A percentile compares a stretch with the other conserved stretches of the same genome.
Evolutionary conservation across 1,139 yeast species (phyloP).

Genomic region (Sugiyamaella xylanicola): DNA sequence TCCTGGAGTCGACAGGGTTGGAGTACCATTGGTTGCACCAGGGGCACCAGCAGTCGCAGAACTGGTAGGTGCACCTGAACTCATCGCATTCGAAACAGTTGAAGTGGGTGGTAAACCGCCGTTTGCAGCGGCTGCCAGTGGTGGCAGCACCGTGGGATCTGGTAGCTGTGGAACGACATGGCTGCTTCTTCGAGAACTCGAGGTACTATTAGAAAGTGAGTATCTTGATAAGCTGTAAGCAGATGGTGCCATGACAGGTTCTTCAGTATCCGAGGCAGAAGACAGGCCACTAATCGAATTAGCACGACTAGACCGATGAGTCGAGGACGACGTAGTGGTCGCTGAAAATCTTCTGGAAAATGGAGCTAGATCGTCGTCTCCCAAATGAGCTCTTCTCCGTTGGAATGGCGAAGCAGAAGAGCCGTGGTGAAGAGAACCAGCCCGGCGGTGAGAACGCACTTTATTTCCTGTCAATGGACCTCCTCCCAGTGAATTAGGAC

Average conservation of each 20-base stretch:
- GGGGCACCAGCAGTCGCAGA: background rate
- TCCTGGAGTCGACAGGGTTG: background rate
- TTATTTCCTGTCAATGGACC: conserved; percentile 11
- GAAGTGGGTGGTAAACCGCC: conserved; percentile 19
- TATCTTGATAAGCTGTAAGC: conserved; percentile 37
- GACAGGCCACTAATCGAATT: conserved; percentile 36
- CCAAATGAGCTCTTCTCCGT: conserved; percentile 21
- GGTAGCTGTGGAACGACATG: conserved; percentile 32
- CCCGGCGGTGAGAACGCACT: conserved; percentile 17
- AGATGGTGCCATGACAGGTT: conserved; percentile 34
- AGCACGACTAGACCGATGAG: conserved; percentile 27
- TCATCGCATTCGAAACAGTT: too few relatives aligned
- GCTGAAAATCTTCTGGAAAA: conserved; percentile 33
- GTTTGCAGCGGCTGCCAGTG: conserved; percentile 13
- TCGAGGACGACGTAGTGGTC: conserved; percentile 12
- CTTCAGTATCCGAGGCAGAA: conserved; percentile 38
- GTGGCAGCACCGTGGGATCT: conserved; percentile 15
- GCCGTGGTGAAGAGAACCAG: conserved; percentile 20
- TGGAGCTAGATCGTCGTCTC: conserved; percentile 25
- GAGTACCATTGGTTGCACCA: background rate
- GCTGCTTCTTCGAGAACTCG: conserved; percentile 37
- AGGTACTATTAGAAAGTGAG: conserved; percentile 34
- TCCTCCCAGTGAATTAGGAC: conserved; percentile 15
- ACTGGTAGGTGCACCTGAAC: too few relatives aligned
- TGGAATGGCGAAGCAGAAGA: conserved; percentile 20